Percentiles rank a stretch among this genome's conserved stretches.
Conservation (phyloP, 1,284 basidiomycete genomes). For the Mycena citricolor region DNA sequence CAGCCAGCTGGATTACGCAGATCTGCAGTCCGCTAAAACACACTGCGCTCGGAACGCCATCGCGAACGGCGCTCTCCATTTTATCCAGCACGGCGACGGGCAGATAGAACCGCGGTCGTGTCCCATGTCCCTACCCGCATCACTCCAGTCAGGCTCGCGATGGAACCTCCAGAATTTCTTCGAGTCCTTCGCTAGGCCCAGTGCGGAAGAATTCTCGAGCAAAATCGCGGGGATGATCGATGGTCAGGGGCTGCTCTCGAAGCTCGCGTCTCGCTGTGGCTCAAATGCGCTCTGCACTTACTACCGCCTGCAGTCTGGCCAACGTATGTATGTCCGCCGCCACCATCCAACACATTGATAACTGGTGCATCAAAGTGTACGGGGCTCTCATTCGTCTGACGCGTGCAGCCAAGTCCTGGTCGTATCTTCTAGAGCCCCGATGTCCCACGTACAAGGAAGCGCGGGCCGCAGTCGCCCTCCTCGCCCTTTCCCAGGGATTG, state of each 20-base stretch:
- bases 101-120: slow-evolving; percentile 33
- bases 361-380: slow-evolving; percentile 51
- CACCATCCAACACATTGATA: slow-evolving; percentile 46
- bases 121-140: slow-evolving; percentile 14
- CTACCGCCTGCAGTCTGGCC: slow-evolving; percentile 42
- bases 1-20: slow-evolving; percentile 42
- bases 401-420: slow-evolving; percentile 33
- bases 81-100: slow-evolving; percentile 53
- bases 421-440: slow-evolving; percentile 55
- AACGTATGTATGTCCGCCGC: slow-evolving; percentile 45
- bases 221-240: slow-evolving; percentile 49
- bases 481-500: slow-evolving; percentile 60
- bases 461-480: slow-evolving; percentile 59
- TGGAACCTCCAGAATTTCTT: slow-evolving; percentile 54
- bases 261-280: slow-evolving; percentile 22
- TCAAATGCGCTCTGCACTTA: slow-evolving; percentile 12
- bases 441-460: slow-evolving; percentile 61
- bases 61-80: slow-evolving; percentile 51
- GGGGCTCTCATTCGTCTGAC: slow-evolving; percentile 60
- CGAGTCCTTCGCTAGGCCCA: slow-evolving; percentile 56
- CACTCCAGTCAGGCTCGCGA: slow-evolving; percentile 20
- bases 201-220: slow-evolving; percentile 49
- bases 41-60: slow-evolving; percentile 54
- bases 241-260: slow-evolving; percentile 48
- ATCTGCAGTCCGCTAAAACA: slow-evolving; percentile 43